Evolutionary conservation across 2,329 filamentous ascomycete genomes (phyloP).

Genomic region (Clonostachys rhizophaga): DNA sequence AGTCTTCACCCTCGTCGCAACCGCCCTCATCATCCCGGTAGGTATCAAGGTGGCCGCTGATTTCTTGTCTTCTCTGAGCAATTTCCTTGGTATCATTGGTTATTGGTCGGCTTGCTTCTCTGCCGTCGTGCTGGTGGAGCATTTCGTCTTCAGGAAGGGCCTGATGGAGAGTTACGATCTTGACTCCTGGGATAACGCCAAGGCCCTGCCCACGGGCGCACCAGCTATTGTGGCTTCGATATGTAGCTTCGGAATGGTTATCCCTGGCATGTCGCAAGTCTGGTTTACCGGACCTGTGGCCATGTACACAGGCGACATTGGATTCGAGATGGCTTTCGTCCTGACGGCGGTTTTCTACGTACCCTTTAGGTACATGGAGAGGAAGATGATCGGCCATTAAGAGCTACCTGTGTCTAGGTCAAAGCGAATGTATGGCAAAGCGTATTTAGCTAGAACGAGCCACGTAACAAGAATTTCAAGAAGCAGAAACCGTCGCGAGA

Average conservation of each 20-base stretch:
- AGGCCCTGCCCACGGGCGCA: conserved; percentile 36
- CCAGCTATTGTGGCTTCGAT: conserved; percentile 40
- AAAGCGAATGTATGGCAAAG: too few relatives aligned
- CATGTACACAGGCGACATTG: conserved; percentile 56
- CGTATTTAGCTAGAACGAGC: too few relatives aligned
- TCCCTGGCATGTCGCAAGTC: conserved; percentile 55
- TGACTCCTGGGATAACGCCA: conserved; percentile 39
- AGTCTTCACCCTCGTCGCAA: conserved; percentile 52
- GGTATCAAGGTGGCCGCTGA: conserved; percentile 43
- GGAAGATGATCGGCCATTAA: conserved; percentile 14
- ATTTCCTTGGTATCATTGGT: conserved; percentile 51
- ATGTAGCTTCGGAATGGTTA: conserved; percentile 41
- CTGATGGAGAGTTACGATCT: conserved; percentile 36
- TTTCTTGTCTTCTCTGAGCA: conserved; percentile 53
- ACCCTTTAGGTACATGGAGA: conserved; percentile 40
- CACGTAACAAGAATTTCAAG: too few relatives aligned
- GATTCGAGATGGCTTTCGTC: conserved; percentile 59
- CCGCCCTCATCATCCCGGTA: conserved; percentile 53
- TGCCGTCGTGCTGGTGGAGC: conserved; percentile 41
- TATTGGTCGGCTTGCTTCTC: conserved; percentile 55
- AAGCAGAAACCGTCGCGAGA: too few relatives aligned
- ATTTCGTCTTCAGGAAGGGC: conserved; percentile 38
- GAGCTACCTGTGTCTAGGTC: too few relatives aligned
- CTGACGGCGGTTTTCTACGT: conserved; percentile 41
- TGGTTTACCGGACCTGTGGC: conserved; percentile 61